A percentile compares a stretch with the other conserved stretches of the same genome.
Evolutionary conservation across 208 protist species (phyloP).

Genomic region (Leptomonas seymouri): DNA sequence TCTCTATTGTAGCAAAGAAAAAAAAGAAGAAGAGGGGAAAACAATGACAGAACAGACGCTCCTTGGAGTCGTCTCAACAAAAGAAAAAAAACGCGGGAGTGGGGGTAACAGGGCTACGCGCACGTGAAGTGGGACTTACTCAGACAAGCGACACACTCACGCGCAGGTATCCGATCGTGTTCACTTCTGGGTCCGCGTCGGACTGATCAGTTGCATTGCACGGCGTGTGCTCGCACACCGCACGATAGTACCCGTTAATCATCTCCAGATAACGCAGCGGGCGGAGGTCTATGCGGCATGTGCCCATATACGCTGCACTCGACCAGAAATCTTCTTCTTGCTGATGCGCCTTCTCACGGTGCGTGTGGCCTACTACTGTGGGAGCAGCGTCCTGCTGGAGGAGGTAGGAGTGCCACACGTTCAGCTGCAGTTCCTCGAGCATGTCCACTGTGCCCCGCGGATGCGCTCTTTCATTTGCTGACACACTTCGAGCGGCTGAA

Average conservation of each 20-base stretch:
- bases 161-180: conserved; percentile 73
- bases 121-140: background rate
- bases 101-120: too few species aligned
- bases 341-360: conserved; percentile 3
- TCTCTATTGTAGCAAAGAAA: too few species aligned
- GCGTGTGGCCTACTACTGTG: background rate
- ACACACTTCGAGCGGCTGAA: background rate
- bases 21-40: too few species aligned
- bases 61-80: background rate
- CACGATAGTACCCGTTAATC: conserved; percentile 80
- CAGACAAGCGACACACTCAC: conserved; percentile 48
- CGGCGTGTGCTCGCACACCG: conserved; percentile 32
- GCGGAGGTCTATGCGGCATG: conserved; percentile 75
- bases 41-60: too few species aligned
- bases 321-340: conserved; percentile 74
- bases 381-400: background rate
- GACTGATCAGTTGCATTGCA: conserved; percentile 4
- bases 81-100: conserved; percentile 23
- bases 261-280: conserved; percentile 66
- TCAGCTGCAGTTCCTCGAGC: conserved; percentile 32
- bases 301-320: conserved; percentile 60
- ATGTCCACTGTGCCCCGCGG: conserved; percentile 16
- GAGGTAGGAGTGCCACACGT: conserved; percentile 29
- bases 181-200: conserved; percentile 12
- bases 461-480: background rate